A percentile compares a stretch with the other conserved stretches of the same genome.
Evolutionary conservation across 768 basidiomycete species (phyloP).

Genomic region (Tylopilus rubrobrunneus): DNA sequence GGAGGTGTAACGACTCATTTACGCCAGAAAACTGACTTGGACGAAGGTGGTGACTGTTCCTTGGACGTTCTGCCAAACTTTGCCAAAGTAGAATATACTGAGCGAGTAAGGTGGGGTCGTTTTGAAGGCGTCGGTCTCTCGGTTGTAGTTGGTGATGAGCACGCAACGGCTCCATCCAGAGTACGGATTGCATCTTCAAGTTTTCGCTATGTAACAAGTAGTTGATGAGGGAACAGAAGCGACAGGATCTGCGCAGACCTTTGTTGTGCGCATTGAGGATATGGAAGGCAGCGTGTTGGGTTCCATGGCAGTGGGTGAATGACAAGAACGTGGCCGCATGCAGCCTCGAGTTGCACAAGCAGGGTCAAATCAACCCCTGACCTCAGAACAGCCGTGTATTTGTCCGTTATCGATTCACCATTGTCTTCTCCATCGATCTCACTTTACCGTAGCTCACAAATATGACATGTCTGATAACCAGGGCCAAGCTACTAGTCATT

Average conservation of each 20-base stretch:
- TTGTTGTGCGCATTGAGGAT: conserved; percentile 37
- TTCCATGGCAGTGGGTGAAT: conserved; percentile 15
- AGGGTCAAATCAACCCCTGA: background rate
- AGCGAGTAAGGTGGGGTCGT: conserved; percentile 51
- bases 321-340: background rate
- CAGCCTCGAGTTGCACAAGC: background rate
- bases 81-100: conserved; percentile 72
- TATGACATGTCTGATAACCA: background rate
- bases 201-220: conserved; percentile 51
- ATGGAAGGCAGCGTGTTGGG: conserved; percentile 6
- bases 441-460: background rate
- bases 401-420: background rate
- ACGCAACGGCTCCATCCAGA: conserved; percentile 60
- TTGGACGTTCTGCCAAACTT: conserved; percentile 70
- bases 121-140: conserved; percentile 42
- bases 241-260: conserved; percentile 31
- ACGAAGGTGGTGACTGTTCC: conserved; percentile 35
- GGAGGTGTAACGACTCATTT: background rate
- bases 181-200: conserved; percentile 75
- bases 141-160: conserved; percentile 28
- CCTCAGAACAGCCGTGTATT: background rate
- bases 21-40: conserved; percentile 11
- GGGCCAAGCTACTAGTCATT: background rate
- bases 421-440: background rate
- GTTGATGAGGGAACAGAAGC: background rate